These are phyloP conservation scores for Chalciporus pseudorubinellus DNA, from an alignment of 768 basidiomycete species.

Conservation along the genomic window DNA sequence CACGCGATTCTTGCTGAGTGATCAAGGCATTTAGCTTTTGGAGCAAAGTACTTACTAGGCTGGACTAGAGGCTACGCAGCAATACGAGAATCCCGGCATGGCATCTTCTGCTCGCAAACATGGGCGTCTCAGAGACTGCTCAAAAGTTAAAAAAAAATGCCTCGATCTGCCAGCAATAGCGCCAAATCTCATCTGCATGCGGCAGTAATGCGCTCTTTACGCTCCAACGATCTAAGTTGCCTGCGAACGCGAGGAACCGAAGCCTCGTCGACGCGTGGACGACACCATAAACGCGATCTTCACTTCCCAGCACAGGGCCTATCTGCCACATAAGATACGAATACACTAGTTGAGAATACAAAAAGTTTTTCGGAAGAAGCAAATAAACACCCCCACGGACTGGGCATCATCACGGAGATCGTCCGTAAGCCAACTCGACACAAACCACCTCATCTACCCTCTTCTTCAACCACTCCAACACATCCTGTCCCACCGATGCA, in stretches of 20 bases:
- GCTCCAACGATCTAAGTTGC: background rate
- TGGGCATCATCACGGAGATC: slow-evolving; percentile 26
- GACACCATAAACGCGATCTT: too few relatives aligned
- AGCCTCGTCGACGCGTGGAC: too few relatives aligned
- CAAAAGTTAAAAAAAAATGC: slow-evolving; percentile 14
- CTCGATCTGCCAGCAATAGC: slow-evolving; percentile 1
- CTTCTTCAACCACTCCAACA: slow-evolving; percentile 62
- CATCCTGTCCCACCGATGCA: slow-evolving; percentile 62
- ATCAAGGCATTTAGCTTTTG: background rate
- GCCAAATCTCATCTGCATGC: background rate
- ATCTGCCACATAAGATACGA: slow-evolving; percentile 13
- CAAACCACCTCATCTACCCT: slow-evolving; percentile 62
- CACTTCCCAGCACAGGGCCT: too few relatives aligned
- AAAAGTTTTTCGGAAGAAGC: slow-evolving; percentile 5
- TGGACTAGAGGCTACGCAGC: background rate
- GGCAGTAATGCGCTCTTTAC: slow-evolving; percentile 14
- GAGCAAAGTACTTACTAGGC: background rate
- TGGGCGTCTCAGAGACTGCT: slow-evolving; percentile 1
- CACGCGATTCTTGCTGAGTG: background rate
- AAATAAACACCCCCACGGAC: background rate
- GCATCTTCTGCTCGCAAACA: too few relatives aligned
- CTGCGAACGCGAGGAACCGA: too few relatives aligned
- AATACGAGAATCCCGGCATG: too few relatives aligned
- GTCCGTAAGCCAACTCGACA: slow-evolving; percentile 54
- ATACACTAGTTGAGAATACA: slow-evolving; percentile 15